Base-by-base conservation (phyloP, 257 asterid genomes). In the Solanum bulbocastanum region DNA sequence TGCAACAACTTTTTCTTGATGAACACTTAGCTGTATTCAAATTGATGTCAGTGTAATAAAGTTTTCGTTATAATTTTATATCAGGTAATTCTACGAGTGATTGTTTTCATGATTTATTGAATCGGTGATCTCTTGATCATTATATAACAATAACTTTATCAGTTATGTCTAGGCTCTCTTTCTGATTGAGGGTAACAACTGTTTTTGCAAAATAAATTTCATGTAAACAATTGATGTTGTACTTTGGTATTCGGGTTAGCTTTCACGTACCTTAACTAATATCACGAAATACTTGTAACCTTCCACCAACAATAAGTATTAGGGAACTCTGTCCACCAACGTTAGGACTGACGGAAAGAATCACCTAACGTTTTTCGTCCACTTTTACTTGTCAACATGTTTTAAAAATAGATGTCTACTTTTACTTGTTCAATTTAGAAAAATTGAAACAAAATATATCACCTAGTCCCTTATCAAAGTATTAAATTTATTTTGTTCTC, bases 81-180 rank as follows among this genome's bases (percentile, higher is more conserved):
- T 18, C 10, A 56, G n/a, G 4, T 18, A 56, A 52, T 52, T 0
- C 23, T 16, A 52, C 4, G 0, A 56, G 10, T 56, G 0, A 56
- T 56, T 56, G 4, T 58, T 58, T 58, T 58, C 66, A 58, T 58
- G 10, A 20, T 12, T 56, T 58, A 2, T 58, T 58, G 10, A 58
- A 58, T 0, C 0, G 1, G 3, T 58, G 0, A 58, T 20, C 4
- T 58, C 11, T 18, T 58, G 25, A 20, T 58, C 27, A 0, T 22
- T 18, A 56, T 0, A 8, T 7, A 0, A 58, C 2, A 58, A 20
- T 8, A 8, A 8, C 12, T 58, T 22, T 58, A 58, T 56, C 1
- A 0, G 0, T 20, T 20, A 20, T 8, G 66, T 58, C 12, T 0
- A 58, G 4, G 0, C 5, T 20, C 5, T 58, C 66, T 20, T 58